Evolutionary conservation across 2,329 filamentous ascomycete genomes (phyloP).

Genomic region (Torrubiella hemipterigena): DNA sequence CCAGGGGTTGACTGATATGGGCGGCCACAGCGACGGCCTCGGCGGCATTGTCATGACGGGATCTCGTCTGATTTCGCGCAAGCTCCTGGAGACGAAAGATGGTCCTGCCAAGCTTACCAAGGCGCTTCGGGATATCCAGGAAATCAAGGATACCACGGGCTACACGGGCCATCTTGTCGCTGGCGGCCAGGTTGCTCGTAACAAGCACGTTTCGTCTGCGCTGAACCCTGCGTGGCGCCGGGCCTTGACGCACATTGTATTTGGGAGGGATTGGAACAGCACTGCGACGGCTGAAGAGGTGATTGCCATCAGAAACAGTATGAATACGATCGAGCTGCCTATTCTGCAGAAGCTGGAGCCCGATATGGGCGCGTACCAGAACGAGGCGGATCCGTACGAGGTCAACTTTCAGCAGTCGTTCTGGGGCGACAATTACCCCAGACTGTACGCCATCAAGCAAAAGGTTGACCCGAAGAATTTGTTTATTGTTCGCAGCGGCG

Average conservation of each 20-base stretch:
- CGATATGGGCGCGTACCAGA: constrained; percentile 14
- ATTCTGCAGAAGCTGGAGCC: constrained; percentile 13
- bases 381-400: constrained; percentile 23
- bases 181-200: constrained; percentile 6
- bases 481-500: constrained; percentile 22
- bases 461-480: constrained; percentile 20
- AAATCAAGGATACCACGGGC: constrained; percentile 5
- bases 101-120: constrained; percentile 11
- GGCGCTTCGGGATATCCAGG: constrained; percentile 9
- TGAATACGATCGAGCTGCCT: constrained; percentile 15
- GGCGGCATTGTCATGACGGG: constrained; percentile 11
- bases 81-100: constrained; percentile 15
- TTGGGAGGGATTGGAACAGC: constrained; percentile 13
- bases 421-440: constrained; percentile 21
- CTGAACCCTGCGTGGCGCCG: constrained; percentile 29
- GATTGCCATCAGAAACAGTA: constrained; percentile 11
- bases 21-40: constrained; percentile 11
- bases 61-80: constrained; percentile 11
- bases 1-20: constrained; percentile 6
- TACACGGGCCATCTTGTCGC: constrained; percentile 11
- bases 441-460: constrained; percentile 21
- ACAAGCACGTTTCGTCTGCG: constrained; percentile 19
- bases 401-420: constrained; percentile 22
- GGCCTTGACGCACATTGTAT: constrained; percentile 21
- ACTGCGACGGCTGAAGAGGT: constrained; percentile 14